phyloP scores from a whole-genome alignment of 192 early-diverging fungal genomes.

The Podila epigama region DNA sequence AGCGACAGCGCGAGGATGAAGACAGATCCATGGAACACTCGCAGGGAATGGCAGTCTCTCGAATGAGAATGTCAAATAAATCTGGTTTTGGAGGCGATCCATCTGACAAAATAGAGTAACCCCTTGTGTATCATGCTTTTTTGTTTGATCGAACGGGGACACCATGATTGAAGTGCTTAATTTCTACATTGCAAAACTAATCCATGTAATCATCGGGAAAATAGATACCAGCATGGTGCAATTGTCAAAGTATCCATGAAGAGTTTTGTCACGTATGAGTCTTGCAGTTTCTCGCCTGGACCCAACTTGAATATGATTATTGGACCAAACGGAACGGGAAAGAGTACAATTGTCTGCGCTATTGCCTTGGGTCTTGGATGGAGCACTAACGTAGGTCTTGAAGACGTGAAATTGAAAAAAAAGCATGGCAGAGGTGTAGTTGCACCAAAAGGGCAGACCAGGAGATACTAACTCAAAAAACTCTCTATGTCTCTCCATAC shows the following conservation, averaged over 20 bases:
- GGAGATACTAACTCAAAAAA: not conserved
- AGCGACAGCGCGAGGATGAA: not conserved
- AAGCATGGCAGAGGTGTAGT: not conserved
- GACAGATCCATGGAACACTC: not conserved
- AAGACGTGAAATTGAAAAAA: not conserved
- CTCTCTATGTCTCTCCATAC: not conserved
- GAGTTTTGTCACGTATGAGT: slow-evolving; percentile 98
- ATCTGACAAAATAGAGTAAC: not conserved
- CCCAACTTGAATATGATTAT: slow-evolving; percentile 99
- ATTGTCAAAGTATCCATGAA: slow-evolving; percentile 78
- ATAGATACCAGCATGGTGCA: slow-evolving; percentile 65
- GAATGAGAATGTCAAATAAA: not conserved
- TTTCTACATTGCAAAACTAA: too few relatives aligned
- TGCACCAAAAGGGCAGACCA: not conserved
- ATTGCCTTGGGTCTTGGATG: slow-evolving; percentile 95
- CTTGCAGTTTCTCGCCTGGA: slow-evolving; percentile 84
- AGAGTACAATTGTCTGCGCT: slow-evolving; percentile 94
- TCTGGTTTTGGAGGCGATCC: not conserved
- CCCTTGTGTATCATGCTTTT: too few relatives aligned
- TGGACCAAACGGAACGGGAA: slow-evolving; percentile 96
- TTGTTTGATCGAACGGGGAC: too few relatives aligned
- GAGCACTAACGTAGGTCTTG: slow-evolving; percentile 55
- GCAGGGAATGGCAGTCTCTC: not conserved
- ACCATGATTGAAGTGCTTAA: too few relatives aligned
- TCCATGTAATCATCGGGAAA: too few relatives aligned